These are phyloP conservation scores for Ophioceras dolichostomum DNA, from an alignment of 2,329 filamentous ascomycete species.

Conservation along the genomic window DNA sequence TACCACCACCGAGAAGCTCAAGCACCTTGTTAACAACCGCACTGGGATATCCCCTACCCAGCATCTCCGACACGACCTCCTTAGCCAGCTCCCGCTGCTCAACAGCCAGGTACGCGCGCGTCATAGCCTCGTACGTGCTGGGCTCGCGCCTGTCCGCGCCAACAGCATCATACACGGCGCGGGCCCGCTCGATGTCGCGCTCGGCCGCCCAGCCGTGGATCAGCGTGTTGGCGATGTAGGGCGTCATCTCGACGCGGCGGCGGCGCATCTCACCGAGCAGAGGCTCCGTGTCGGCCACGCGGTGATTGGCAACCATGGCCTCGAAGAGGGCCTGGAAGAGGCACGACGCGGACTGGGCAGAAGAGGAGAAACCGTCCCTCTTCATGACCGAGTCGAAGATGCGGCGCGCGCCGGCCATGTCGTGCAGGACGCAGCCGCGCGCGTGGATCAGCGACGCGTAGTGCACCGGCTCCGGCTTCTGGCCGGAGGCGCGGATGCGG, in stretches of 20 bases:
- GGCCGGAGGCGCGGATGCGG: constrained; percentile 61
- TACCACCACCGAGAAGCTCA: constrained; percentile 62
- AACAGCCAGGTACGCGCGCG: constrained; percentile 74
- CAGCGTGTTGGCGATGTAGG: constrained; percentile 96
- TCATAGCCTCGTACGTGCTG: constrained; percentile 98
- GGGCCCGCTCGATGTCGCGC: constrained; percentile 67
- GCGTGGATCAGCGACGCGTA: constrained; percentile 94
- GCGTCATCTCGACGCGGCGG: constrained; percentile 71
- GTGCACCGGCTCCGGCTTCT: constrained; percentile 80
- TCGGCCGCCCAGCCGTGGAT: constrained; percentile 93
- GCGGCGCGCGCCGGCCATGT: constrained; percentile 70
- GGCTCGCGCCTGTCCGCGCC: constrained; percentile 73
- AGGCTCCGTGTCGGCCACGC: constrained; percentile 62
- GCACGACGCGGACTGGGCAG: too few relatives aligned
- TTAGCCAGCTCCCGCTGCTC: constrained; percentile 70
- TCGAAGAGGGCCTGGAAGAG: constrained; percentile 97
- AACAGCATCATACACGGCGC: constrained; percentile 68
- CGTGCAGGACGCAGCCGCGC: constrained; percentile 85
- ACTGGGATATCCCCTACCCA: constrained; percentile 77
- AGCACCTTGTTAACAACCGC: constrained; percentile 91
- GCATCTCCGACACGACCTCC: constrained; percentile 76
- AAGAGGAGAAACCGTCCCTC: constrained; percentile 53
- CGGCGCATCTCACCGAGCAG: constrained; percentile 65
- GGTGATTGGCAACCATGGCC: constrained; percentile 89
- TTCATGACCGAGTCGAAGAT: constrained; percentile 73